These are phyloP conservation scores for Tilletia horrida DNA, from an alignment of 1,284 basidiomycete species.

Conservation along the genomic window DNA sequence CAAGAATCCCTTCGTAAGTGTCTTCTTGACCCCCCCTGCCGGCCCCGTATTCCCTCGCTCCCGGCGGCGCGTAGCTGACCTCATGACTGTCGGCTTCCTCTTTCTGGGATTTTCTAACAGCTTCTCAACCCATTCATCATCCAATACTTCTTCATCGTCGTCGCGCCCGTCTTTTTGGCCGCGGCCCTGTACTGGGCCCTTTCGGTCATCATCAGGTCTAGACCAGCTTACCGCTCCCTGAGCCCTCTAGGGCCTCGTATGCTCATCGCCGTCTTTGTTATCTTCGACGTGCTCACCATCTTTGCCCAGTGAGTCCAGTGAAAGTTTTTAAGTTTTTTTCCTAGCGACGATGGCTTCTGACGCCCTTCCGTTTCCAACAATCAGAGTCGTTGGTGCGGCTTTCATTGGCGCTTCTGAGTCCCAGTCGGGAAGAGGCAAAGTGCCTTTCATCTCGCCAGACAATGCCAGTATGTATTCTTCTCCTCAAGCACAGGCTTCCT, in stretches of 20 bases:
- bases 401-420: slow-evolving; percentile 57
- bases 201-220: slow-evolving; percentile 42
- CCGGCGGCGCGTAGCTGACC: no score
- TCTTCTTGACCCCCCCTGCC: background rate
- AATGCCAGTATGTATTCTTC: slow-evolving; percentile 40
- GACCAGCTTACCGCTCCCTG: slow-evolving; percentile 26
- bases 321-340: background rate
- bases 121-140: slow-evolving; percentile 36
- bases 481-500: background rate
- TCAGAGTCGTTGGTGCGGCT: slow-evolving; percentile 55
- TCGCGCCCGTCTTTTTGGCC: slow-evolving; percentile 56
- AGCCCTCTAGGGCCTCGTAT: slow-evolving; percentile 43
- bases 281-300: slow-evolving; percentile 11
- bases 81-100: no score
- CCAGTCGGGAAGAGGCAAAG: slow-evolving; percentile 33
- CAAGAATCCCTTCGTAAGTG: slow-evolving; percentile 29
- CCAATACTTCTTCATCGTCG: slow-evolving; percentile 58
- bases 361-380: background rate
- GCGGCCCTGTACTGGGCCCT: slow-evolving; percentile 56
- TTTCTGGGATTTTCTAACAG: background rate
- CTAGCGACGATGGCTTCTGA: background rate
- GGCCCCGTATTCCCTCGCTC: no score
- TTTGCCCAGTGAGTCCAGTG: slow-evolving; percentile 13
- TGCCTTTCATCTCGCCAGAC: slow-evolving; percentile 43
- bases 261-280: slow-evolving; percentile 33